These are phyloP conservation scores for Isochrysis galbana DNA, from an alignment of 78 protist genomes.

Conservation along the genomic window DNA sequence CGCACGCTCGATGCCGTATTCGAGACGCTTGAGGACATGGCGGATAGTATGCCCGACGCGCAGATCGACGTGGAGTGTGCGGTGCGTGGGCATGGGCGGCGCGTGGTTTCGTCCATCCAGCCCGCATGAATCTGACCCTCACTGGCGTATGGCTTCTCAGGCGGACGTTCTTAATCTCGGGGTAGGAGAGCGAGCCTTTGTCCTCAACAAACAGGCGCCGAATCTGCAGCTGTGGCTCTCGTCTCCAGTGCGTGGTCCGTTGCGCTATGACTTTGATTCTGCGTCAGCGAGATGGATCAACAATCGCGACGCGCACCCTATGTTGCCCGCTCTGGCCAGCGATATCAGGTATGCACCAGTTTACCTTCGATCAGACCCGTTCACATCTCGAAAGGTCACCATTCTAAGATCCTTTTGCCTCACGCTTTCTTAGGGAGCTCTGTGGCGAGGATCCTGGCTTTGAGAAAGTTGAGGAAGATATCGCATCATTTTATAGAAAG, in stretches of 20 bases:
- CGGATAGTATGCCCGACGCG: neutral
- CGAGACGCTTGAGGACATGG: neutral
- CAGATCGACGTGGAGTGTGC: neutral
- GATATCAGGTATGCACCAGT: too few relatives aligned
- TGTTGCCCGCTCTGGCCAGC: neutral
- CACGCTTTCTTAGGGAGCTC: too few relatives aligned
- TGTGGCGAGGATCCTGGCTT: too few relatives aligned
- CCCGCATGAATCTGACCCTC: neutral
- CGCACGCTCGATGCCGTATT: neutral
- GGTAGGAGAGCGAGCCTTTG: neutral
- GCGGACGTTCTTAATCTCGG: neutral
- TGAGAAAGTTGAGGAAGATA: too few relatives aligned
- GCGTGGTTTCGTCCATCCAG: neutral
- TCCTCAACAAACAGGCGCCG: constrained; percentile 21
- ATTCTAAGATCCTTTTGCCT: too few relatives aligned
- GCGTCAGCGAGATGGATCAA: neutral
- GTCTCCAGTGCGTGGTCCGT: neutral
- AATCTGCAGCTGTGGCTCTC: constrained; percentile 16
- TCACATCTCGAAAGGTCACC: too few relatives aligned
- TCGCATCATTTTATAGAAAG: too few relatives aligned
- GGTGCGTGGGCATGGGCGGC: neutral
- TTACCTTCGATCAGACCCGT: too few relatives aligned
- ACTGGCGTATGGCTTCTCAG: neutral
- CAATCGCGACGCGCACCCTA: neutral
- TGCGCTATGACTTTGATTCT: neutral